These are phyloP conservation scores for Suhomyces coccinellae DNA, from an alignment of 1,139 yeast genomes.

Conservation along the genomic window DNA sequence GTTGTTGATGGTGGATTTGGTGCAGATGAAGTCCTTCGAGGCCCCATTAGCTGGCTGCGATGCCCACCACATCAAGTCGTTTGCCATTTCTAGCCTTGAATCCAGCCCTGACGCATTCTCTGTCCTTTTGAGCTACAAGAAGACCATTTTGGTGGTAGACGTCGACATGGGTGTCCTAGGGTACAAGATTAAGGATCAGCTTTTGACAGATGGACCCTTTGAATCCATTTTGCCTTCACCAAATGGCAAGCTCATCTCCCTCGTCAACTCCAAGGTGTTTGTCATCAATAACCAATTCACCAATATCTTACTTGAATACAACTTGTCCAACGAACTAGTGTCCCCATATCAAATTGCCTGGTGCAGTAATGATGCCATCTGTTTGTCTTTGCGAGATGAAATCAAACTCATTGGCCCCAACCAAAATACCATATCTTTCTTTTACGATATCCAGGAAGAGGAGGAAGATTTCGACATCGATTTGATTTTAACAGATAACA, in stretches of 20 bases:
- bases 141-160: constrained; percentile 30
- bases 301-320: constrained; percentile 54
- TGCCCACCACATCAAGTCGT: constrained; percentile 20
- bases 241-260: constrained; percentile 59
- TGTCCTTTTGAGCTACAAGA: constrained; percentile 30
- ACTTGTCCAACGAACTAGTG: constrained; percentile 37
- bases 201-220: constrained; percentile 60
- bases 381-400: constrained; percentile 60
- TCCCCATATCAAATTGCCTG: constrained; percentile 56
- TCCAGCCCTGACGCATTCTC: constrained; percentile 17
- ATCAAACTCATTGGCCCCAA: constrained; percentile 72
- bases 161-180: constrained; percentile 26
- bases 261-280: constrained; percentile 50
- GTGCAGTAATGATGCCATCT: constrained; percentile 88
- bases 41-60: constrained; percentile 25
- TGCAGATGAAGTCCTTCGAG: constrained; percentile 26
- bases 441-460: constrained; percentile 39
- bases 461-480: constrained; percentile 36
- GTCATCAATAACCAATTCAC: constrained; percentile 56
- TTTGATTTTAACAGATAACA: constrained; percentile 16
- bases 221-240: constrained; percentile 55
- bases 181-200: constrained; percentile 35
- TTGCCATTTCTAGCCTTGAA: constrained; percentile 3
- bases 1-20: constrained; percentile 31
- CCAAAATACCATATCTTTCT: constrained; percentile 54